phyloP scores from a whole-genome alignment of 129 eudicot genomes.

The Ambrosia artemisiifolia region DNA sequence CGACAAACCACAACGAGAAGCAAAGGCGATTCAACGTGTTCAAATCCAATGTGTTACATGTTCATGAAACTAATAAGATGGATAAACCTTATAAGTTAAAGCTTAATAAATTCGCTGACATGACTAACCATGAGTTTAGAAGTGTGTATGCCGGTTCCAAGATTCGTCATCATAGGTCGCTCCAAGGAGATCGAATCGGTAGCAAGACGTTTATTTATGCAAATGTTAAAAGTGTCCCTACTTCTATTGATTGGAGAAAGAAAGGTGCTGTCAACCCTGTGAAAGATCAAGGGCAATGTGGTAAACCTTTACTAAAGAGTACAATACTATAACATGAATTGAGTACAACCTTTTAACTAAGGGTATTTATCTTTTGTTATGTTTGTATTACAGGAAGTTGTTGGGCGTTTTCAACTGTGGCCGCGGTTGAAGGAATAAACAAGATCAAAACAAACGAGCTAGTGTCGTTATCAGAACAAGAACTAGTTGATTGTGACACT shows the following conservation, averaged over 20 bases:
- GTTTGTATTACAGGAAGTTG: conserved; percentile 72
- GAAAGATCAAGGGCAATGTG: conserved; percentile 95
- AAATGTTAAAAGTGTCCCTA: conserved; percentile 42
- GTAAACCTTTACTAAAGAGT: conserved; percentile 32
- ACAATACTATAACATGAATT: background rate
- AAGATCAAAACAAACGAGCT: conserved; percentile 63
- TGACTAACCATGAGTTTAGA: conserved; percentile 80
- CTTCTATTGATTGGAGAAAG: conserved; percentile 79
- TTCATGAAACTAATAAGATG: conserved; percentile 67
- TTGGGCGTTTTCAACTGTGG: conserved; percentile 96
- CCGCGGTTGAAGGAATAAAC: conserved; percentile 88
- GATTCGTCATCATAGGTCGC: conserved; percentile 60
- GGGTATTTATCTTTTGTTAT: background rate
- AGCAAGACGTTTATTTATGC: conserved; percentile 53
- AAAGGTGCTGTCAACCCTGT: conserved; percentile 69
- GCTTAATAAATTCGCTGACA: conserved; percentile 86
- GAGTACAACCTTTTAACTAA: background rate
- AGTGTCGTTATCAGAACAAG: conserved; percentile 88
- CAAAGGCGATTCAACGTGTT: conserved; percentile 79
- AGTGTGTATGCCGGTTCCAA: conserved; percentile 61
- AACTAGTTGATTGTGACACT: conserved; percentile 87
- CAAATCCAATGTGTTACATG: conserved; percentile 62
- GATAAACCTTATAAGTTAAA: conserved; percentile 80
- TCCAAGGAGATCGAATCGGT: conserved; percentile 42
- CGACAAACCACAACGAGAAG: conserved; percentile 59